A percentile compares a stretch with the other conserved stretches of the same genome.
phyloP scores from a whole-genome alignment of 2,329 filamentous ascomycete genomes.

The Scortechinia acanthostroma region DNA sequence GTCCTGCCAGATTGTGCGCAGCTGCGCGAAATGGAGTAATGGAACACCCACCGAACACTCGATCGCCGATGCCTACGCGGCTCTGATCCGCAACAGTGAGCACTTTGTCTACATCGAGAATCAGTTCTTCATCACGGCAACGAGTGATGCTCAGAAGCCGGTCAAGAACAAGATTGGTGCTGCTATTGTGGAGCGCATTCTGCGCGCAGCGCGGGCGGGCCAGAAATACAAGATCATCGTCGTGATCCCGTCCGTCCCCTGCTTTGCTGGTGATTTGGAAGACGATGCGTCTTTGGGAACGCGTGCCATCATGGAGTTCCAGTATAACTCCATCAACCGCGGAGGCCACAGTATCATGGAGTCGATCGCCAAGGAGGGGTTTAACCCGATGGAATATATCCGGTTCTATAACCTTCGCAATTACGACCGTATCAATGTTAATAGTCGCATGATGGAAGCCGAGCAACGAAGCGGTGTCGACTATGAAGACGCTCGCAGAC shows the following conservation, averaged over 20 bases:
- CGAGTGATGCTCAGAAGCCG: constrained; percentile 60
- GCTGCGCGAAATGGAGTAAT: constrained; percentile 40
- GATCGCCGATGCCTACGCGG: constrained; percentile 77
- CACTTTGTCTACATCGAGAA: constrained; percentile 79
- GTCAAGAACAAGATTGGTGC: constrained; percentile 73
- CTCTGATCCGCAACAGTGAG: constrained; percentile 59
- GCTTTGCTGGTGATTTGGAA: constrained; percentile 74
- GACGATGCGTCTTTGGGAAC: constrained; percentile 69
- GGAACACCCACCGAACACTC: constrained; percentile 59
- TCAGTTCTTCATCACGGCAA: constrained; percentile 82
- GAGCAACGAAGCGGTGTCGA: constrained; percentile 57
- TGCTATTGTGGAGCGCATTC: constrained; percentile 71
- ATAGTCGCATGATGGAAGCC: constrained; percentile 47
- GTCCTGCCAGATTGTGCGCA: constrained; percentile 11
- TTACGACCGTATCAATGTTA: constrained; percentile 76
- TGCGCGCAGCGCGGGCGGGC: constrained; percentile 58
- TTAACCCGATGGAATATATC: constrained; percentile 66
- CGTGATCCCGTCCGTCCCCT: constrained; percentile 73
- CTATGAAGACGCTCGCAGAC: constrained; percentile 61
- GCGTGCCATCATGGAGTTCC: constrained; percentile 81
- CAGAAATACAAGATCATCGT: constrained; percentile 71
- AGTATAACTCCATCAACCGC: constrained; percentile 73
- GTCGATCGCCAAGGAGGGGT: constrained; percentile 52
- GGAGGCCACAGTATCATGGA: constrained; percentile 75
- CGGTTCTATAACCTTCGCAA: constrained; percentile 79